A percentile compares a stretch with the other conserved stretches of the same genome.
Evolutionary conservation across 2,329 filamentous ascomycete genomes (phyloP).

Genomic region (Fusarium domesticum): DNA sequence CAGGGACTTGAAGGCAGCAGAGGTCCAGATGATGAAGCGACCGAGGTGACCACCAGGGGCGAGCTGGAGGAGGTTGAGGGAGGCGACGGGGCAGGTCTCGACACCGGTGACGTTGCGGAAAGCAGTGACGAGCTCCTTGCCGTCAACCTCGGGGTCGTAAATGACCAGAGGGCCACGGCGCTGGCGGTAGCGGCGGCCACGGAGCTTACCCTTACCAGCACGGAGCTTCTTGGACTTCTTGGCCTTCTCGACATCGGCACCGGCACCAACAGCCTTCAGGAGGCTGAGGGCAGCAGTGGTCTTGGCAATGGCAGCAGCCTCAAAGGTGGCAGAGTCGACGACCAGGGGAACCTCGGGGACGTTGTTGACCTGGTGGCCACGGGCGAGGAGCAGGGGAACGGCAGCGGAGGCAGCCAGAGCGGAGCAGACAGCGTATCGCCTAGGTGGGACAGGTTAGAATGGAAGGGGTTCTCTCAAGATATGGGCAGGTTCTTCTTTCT

Average conservation of each 20-base stretch:
- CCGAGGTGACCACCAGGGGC: conserved; percentile 98
- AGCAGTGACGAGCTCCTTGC: conserved; percentile 87
- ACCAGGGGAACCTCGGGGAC: conserved; percentile 97
- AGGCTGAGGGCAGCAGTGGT: conserved; percentile 83
- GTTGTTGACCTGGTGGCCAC: conserved; percentile 89
- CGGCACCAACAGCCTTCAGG: conserved; percentile 87
- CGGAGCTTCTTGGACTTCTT: conserved; percentile 95
- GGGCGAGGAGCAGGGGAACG: conserved; percentile 90
- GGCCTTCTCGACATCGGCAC: conserved; percentile 90
- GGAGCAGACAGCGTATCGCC: conserved; percentile 96
- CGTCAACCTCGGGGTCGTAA: conserved; percentile 93
- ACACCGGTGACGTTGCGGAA: conserved; percentile 99
- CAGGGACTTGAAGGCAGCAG: conserved; percentile 91
- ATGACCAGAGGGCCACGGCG: conserved; percentile 96
- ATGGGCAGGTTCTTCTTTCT: background rate
- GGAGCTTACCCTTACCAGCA: conserved; percentile 97
- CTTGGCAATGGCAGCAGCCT: conserved; percentile 75
- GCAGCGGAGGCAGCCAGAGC: conserved; percentile 95
- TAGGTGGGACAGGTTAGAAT: conserved; percentile 38
- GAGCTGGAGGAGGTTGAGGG: conserved; percentile 98
- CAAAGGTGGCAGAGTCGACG: conserved; percentile 86
- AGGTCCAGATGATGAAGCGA: conserved; percentile 99
- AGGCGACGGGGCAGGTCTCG: conserved; percentile 90
- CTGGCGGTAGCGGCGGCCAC: conserved; percentile 94
- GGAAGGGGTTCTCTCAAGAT: background rate